Base-by-base conservation (phyloP, 169 alveolate species). In the Eimeria acervulina region DNA sequence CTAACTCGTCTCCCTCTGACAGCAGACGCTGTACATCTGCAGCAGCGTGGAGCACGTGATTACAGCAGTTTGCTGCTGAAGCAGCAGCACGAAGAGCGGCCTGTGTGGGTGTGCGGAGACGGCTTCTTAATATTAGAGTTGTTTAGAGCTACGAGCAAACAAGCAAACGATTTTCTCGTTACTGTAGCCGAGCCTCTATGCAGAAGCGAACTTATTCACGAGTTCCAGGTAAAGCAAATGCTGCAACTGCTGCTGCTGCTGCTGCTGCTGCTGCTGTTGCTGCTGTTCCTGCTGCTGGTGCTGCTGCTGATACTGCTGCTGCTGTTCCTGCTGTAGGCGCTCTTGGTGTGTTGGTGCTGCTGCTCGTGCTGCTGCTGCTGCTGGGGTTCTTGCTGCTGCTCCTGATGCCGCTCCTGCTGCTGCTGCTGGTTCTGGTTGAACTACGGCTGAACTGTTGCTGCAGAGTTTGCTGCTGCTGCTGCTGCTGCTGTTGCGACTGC, bases 131-230 rank as follows among this genome's bases (percentile, higher is more conserved):
- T 97, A 89, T 97, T 98, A 44, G 99, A 98, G 91, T 95, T 95
- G 85, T 97, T 98, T 93, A 95, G 97, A 38, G 94, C 96, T 66
- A 98, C 97, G 44, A 98, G 99, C 94, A 97, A 98, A 76, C 99
- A 98, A 85, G 99, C 99, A 26, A 98, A 98, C 76, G 99, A 99
- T 90, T 99, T 99, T 95, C 97, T 99, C 83, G 98, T 99, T 81
- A 99, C 99, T 5, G 99, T 99, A 33, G 99, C 99, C n/a, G 99
- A 99, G 95, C 99, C 99, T 15, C 97, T 98, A 15, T 98, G 99
- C 87, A 92, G 99, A 44, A 99, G 99, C 33, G 99, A 98, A 84
- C 97, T 98, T 96, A 98, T 99, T 8, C 33, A 26, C 7, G 74
- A 63, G 7, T 26, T 63, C 19, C 33, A 63, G n/a, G 74, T n/a